Evolutionary conservation across 371 early-diverging fungal species (phyloP).

Genomic region (Mucor plumbeus): DNA sequence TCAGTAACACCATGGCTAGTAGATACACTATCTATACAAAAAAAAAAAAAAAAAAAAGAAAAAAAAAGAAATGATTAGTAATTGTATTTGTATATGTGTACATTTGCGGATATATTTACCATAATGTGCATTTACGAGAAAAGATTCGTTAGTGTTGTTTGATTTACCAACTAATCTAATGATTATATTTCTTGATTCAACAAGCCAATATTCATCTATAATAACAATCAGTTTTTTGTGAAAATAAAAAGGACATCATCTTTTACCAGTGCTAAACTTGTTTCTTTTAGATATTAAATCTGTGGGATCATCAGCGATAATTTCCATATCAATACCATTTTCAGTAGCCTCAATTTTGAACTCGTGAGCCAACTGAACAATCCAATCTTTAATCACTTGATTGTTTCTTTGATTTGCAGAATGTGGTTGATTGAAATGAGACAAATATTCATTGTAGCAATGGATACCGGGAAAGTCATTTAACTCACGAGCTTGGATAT

Average conservation of each 20-base stretch:
- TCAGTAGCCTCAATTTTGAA: constrained; percentile 47
- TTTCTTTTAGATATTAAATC: constrained; percentile 28
- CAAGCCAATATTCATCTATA: constrained; percentile 53
- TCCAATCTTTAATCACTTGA: constrained; percentile 40
- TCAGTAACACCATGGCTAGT: constrained; percentile 83
- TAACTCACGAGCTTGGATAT: constrained; percentile 40
- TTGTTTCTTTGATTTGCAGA: constrained; percentile 59
- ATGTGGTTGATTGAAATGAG: constrained; percentile 58
- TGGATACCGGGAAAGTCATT: constrained; percentile 54
- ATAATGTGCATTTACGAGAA: constrained; percentile 57
- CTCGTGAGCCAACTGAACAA: constrained; percentile 38
- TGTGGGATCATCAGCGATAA: constrained; percentile 51
- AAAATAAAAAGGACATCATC: no score
- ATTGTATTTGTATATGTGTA: not conserved
- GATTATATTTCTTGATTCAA: constrained; percentile 52
- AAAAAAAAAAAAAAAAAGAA: no score
- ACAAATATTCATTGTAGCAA: constrained; percentile 58
- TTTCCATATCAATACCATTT: constrained; percentile 49
- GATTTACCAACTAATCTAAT: constrained; percentile 27
- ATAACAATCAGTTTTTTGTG: not conserved
- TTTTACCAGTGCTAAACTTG: constrained; percentile 43
- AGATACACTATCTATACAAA: constrained; percentile 65
- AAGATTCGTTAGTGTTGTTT: constrained; percentile 41
- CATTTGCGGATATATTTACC: constrained; percentile 34
- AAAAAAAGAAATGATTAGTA: no score